Percentiles rank a stretch among this genome's conserved stretches.
These are phyloP conservation scores for Talaromyces albobiverticillius DNA, from an alignment of 2,329 filamentous ascomycete species.

Conservation along the genomic window DNA sequence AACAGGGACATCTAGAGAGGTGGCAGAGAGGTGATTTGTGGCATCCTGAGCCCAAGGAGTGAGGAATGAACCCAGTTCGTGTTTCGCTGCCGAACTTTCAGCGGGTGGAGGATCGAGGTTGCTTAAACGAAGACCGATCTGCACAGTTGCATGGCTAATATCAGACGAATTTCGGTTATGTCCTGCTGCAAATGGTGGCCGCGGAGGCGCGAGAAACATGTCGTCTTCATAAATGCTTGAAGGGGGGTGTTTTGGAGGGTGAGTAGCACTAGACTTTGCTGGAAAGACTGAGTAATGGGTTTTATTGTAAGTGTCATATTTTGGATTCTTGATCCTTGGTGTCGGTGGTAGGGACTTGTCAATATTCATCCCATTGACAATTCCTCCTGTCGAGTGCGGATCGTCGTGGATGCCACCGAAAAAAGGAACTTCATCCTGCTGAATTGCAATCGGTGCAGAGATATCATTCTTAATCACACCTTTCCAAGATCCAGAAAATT, in stretches of 20 bases:
- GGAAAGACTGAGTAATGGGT: slow-evolving; percentile 22
- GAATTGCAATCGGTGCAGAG: slow-evolving; percentile 6
- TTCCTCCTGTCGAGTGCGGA: background rate
- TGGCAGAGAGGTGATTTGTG: slow-evolving; percentile 5
- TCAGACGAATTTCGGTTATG: slow-evolving; percentile 23
- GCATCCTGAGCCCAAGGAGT: background rate
- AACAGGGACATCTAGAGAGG: slow-evolving; percentile 12
- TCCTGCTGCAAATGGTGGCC: slow-evolving; percentile 15
- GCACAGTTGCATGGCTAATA: slow-evolving; percentile 24
- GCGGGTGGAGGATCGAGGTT: slow-evolving; percentile 14
- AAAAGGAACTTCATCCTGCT: background rate
- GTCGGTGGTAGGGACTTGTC: slow-evolving; percentile 16
- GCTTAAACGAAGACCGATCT: slow-evolving; percentile 27
- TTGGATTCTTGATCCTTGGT: slow-evolving; percentile 2
- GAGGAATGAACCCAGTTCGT: background rate
- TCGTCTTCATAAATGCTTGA: slow-evolving; percentile 17
- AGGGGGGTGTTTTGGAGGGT: slow-evolving; percentile 10
- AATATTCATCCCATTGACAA: slow-evolving; percentile 3
- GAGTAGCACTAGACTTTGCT: slow-evolving; percentile 15
- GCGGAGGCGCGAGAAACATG: slow-evolving; percentile 18
- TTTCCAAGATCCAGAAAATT: background rate
- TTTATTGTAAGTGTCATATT: slow-evolving; percentile 3
- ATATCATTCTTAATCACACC: slow-evolving; percentile 4
- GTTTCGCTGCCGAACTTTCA: slow-evolving; percentile 2
- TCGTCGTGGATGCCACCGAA: background rate